Evolutionary conservation across 192 early-diverging fungal genomes (phyloP).

Genomic region (Chytriomyces sp.): DNA sequence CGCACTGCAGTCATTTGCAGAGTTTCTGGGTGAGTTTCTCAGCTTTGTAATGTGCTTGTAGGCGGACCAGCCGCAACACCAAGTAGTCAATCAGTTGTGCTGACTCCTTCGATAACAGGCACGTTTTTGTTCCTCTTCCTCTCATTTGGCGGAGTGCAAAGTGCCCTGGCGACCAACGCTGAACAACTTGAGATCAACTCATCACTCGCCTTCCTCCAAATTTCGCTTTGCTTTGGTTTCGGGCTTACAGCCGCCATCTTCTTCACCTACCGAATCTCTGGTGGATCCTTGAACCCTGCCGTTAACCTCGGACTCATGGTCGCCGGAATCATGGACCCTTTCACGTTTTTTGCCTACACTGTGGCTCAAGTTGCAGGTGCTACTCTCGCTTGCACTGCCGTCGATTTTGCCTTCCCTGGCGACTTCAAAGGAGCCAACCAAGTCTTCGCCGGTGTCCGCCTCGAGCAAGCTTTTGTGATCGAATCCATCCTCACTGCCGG

Average conservation of each 20-base stretch:
- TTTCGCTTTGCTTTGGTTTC: constrained; percentile 44
- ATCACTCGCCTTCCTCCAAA: constrained; percentile 24
- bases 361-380: constrained; percentile 61
- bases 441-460: constrained; percentile 10
- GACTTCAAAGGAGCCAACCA: constrained; percentile 36
- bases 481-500: constrained; percentile 48
- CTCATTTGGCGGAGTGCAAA: constrained; percentile 31
- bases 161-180: constrained; percentile 15
- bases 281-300: constrained; percentile 68
- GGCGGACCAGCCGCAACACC: not conserved
- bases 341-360: constrained; percentile 53
- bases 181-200: not conserved
- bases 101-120: constrained; percentile 5
- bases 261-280: constrained; percentile 58
- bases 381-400: constrained; percentile 46
- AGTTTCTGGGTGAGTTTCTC: constrained; percentile 9
- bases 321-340: constrained; percentile 49
- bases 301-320: constrained; percentile 60
- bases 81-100: not conserved
- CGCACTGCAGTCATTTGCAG: constrained; percentile 12
- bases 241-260: constrained; percentile 46
- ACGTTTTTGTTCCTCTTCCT: constrained; percentile 43
- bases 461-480: constrained; percentile 38
- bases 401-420: constrained; percentile 36
- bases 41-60: too few relatives aligned